A percentile compares a stretch with the other conserved stretches of the same genome.
Evolutionary conservation across 2,329 filamentous ascomycete genomes (phyloP).

Genomic region (Cadophora malorum): DNA sequence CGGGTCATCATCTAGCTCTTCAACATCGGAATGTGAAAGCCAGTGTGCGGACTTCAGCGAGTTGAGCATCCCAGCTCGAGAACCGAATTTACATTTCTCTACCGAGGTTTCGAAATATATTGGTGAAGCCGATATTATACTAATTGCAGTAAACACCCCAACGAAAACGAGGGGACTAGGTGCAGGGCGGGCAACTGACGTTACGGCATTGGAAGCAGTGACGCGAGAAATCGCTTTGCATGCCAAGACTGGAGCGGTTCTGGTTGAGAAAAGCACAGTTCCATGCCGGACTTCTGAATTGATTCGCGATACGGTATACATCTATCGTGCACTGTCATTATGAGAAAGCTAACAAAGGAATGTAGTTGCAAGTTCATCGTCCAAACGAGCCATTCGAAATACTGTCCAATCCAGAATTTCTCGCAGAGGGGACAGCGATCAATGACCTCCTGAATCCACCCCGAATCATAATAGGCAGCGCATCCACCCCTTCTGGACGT

Average conservation of each 20-base stretch:
- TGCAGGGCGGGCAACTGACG: conserved; percentile 73
- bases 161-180: conserved; percentile 75
- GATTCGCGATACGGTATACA: conserved; percentile 68
- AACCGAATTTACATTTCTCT: conserved; percentile 76
- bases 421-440: conserved; percentile 79
- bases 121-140: conserved; percentile 72
- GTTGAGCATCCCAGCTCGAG: conserved; percentile 51
- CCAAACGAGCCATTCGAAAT: conserved; percentile 74
- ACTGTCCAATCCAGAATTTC: conserved; percentile 81
- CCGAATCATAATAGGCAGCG: conserved; percentile 76
- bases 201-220: conserved; percentile 74
- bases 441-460: conserved; percentile 73
- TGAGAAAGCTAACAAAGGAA: not conserved
- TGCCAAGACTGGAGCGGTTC: conserved; percentile 70
- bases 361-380: conserved; percentile 61
- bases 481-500: conserved; percentile 63
- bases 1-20: conserved; percentile 44
- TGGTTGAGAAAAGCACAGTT: conserved; percentile 84
- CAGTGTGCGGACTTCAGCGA: conserved; percentile 41
- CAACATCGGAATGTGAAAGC: conserved; percentile 45
- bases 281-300: conserved; percentile 76
- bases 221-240: conserved; percentile 70
- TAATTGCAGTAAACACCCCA: conserved; percentile 81
- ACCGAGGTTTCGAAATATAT: conserved; percentile 69
- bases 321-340: not conserved